Conservation (phyloP, 1,284 basidiomycete species). For the Microbotryum intermedium region DNA sequence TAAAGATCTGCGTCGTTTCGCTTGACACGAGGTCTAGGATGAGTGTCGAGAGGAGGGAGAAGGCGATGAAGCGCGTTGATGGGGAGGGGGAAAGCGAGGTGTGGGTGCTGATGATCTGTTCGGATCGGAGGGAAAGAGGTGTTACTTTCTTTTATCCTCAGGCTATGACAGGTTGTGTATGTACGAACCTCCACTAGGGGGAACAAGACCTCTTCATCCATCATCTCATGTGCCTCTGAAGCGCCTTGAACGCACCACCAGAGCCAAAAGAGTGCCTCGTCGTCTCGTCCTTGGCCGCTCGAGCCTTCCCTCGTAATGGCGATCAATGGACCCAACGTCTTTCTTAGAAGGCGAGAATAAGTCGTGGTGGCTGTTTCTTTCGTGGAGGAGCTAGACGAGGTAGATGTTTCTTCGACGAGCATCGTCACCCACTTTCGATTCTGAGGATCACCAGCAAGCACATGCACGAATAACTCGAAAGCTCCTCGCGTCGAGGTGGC, state of each 20-base stretch:
- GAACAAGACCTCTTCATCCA: not conserved
- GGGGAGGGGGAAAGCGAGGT: constrained; percentile 5
- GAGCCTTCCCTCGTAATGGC: not conserved
- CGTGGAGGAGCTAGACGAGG: not conserved
- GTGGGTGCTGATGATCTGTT: constrained; percentile 9
- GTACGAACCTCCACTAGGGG: constrained; percentile 9
- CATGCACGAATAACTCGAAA: constrained; percentile 10
- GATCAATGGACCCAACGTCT: not conserved
- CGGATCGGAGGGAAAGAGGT: fast-evolving
- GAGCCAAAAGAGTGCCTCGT: constrained; percentile 11
- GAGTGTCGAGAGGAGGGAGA: constrained; percentile 9
- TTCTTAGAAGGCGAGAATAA: not conserved
- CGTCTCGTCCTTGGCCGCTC: not conserved
- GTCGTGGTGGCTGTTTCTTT: too few species aligned
- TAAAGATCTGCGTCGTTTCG: constrained; percentile 6
- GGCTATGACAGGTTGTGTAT: too few species aligned
- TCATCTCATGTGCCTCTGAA: not conserved
- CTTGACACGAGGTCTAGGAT: not conserved
- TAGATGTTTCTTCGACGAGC: not conserved
- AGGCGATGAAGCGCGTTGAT: constrained; percentile 12
- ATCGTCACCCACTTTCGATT: too few species aligned
- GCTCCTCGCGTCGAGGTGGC: not conserved
- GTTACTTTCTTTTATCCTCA: not conserved
- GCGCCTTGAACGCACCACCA: constrained; percentile 7
- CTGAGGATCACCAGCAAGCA: not conserved